phyloP scores from a whole-genome alignment of 768 basidiomycete genomes.

The Rhizopogon rudus region DNA sequence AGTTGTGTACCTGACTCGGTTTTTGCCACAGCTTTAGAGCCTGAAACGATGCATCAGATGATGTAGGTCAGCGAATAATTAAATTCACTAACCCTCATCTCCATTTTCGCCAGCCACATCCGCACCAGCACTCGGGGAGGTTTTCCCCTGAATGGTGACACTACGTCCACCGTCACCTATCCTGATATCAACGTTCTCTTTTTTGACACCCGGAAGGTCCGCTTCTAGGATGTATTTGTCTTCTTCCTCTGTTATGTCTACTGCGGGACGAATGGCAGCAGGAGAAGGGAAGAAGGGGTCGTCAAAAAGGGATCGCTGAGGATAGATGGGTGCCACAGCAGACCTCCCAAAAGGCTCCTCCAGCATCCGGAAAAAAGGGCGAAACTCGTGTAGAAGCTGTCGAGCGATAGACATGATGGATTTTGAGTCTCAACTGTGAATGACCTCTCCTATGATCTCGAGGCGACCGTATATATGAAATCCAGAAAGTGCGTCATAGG shows the following conservation, averaged over 20 bases:
- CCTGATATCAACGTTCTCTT: slow-evolving; percentile 67
- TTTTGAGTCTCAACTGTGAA: not conserved
- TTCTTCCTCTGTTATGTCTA: slow-evolving; percentile 65
- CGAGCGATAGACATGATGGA: slow-evolving; percentile 60
- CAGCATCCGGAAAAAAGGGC: slow-evolving; percentile 71
- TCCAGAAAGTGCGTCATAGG: not conserved
- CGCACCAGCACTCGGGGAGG: slow-evolving; percentile 20
- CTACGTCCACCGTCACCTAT: slow-evolving; percentile 68
- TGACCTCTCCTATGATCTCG: not conserved
- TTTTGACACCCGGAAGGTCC: slow-evolving; percentile 74
- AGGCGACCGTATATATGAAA: not conserved
- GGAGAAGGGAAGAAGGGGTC: slow-evolving; percentile 44
- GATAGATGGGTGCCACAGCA: slow-evolving; percentile 19
- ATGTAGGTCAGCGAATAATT: not conserved
- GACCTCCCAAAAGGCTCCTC: slow-evolving; percentile 55
- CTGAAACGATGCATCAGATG: not conserved
- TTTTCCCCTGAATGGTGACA: slow-evolving; percentile 67
- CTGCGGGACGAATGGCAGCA: slow-evolving; percentile 41
- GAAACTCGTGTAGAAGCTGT: slow-evolving; percentile 61
- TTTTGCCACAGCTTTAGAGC: slow-evolving; percentile 12
- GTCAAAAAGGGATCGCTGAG: slow-evolving; percentile 36
- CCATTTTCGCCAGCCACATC: slow-evolving; percentile 13
- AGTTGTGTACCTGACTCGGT: slow-evolving; percentile 33
- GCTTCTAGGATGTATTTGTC: slow-evolving; percentile 67
- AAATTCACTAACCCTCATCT: slow-evolving; percentile 23